Conservation (phyloP, 2,329 filamentous ascomycete genomes). For the Fusarium globosum region DNA sequence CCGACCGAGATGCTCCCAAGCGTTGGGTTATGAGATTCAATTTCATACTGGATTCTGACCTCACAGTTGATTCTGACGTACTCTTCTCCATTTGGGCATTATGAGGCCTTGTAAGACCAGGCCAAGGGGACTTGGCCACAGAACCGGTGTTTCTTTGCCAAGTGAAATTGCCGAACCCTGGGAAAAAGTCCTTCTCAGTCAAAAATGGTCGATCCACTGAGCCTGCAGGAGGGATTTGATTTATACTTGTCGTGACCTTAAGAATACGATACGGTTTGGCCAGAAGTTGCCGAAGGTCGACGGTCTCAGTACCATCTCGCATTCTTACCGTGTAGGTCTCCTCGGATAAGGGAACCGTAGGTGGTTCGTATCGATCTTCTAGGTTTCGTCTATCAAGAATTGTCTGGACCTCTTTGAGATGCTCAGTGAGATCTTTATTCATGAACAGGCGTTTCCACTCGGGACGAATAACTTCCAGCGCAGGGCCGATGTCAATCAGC, state of each 20-base stretch:
- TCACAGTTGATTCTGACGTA: constrained; percentile 3
- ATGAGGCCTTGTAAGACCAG: neutral
- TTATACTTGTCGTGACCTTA: neutral
- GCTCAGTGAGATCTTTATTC: constrained; percentile 36
- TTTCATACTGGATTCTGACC: constrained; percentile 2
- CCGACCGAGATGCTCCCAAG: constrained; percentile 28
- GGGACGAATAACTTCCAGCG: constrained; percentile 38
- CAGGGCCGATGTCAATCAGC: constrained; percentile 38
- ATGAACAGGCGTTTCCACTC: constrained; percentile 43
- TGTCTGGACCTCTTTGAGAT: constrained; percentile 31
- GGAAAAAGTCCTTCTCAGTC: constrained; percentile 9
- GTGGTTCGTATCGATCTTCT: constrained; percentile 26
- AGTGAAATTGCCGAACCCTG: neutral
- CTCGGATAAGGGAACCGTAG: constrained; percentile 20
- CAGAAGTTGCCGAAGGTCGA: constrained; percentile 33
- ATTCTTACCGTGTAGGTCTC: constrained; percentile 28
- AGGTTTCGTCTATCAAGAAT: constrained; percentile 33
- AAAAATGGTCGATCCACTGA: constrained; percentile 18
- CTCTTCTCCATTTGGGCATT: neutral
- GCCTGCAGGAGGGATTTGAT: neutral
- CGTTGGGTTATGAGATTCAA: constrained; percentile 19
- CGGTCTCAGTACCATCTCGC: constrained; percentile 31
- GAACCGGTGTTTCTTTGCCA: constrained; percentile 4
- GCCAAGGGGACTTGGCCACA: neutral
- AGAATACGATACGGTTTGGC: constrained; percentile 25